Percentiles rank a stretch among this genome's conserved stretches.
Evolutionary conservation across 2,329 filamentous ascomycete species (phyloP).

Genomic region (Penicillium rolfsii): DNA sequence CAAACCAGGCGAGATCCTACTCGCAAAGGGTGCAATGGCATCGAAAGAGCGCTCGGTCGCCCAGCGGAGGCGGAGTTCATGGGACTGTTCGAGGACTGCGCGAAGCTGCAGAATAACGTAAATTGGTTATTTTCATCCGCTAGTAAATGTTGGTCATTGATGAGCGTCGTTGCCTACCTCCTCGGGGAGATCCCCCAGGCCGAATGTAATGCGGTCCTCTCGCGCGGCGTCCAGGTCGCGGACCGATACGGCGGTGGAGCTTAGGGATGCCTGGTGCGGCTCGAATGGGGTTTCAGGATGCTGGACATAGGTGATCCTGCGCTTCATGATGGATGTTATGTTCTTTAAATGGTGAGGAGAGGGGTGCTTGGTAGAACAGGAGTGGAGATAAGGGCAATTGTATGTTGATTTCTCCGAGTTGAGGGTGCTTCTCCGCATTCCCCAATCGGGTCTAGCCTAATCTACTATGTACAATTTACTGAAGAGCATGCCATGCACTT

Average conservation of each 20-base stretch:
- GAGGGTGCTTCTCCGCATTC: constrained; percentile 27
- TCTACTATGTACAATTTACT: neutral
- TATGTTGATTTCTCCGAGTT: constrained; percentile 21
- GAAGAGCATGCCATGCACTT: no score
- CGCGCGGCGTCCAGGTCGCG: constrained; percentile 67
- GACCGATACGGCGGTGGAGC: constrained; percentile 58
- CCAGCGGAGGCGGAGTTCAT: constrained; percentile 81
- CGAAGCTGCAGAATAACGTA: constrained; percentile 54
- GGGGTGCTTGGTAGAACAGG: neutral
- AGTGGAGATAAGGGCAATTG: constrained; percentile 10
- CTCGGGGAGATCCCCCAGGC: constrained; percentile 71
- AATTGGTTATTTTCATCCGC: neutral
- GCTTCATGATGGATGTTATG: constrained; percentile 39
- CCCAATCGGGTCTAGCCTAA: constrained; percentile 25
- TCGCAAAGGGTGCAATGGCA: constrained; percentile 70
- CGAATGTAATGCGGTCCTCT: constrained; percentile 78
- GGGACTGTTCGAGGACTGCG: constrained; percentile 63
- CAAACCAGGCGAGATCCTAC: constrained; percentile 76
- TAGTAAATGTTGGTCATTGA: no score
- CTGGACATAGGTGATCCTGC: constrained; percentile 73
- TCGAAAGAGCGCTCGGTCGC: constrained; percentile 62
- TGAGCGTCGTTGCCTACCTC: constrained; percentile 53
- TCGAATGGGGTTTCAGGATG: constrained; percentile 66
- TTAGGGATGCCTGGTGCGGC: constrained; percentile 64
- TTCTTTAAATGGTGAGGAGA: neutral